Evolutionary conservation across 768 basidiomycete species (phyloP).

Genomic region (Chalciporus pseudorubinellus): DNA sequence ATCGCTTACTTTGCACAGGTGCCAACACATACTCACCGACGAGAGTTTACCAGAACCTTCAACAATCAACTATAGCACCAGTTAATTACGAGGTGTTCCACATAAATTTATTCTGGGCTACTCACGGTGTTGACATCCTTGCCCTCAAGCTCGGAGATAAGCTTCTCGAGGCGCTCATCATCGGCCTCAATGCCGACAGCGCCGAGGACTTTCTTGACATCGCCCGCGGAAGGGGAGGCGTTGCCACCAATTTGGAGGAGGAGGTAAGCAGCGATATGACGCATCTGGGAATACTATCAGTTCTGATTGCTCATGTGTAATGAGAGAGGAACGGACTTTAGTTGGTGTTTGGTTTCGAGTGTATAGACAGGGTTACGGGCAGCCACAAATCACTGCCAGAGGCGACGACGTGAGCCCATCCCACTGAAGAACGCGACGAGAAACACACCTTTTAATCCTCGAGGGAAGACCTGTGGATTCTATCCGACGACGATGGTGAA

Average conservation of each 20-base stretch:
- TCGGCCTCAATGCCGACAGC: slow-evolving; percentile 90
- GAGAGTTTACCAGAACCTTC: slow-evolving; percentile 92
- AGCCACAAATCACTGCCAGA: slow-evolving; percentile 88
- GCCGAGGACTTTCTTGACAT: slow-evolving; percentile 84
- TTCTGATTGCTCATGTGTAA: not conserved
- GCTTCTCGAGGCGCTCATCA: slow-evolving; percentile 70
- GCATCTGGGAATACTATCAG: slow-evolving; percentile 55
- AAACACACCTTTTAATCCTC: slow-evolving; percentile 72
- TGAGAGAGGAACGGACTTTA: slow-evolving; percentile 41
- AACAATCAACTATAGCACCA: slow-evolving; percentile 67
- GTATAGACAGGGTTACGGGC: slow-evolving; percentile 47
- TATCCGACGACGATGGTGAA: slow-evolving; percentile 59
- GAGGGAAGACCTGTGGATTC: slow-evolving; percentile 93
- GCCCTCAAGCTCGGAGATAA: slow-evolving; percentile 87
- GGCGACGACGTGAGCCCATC: slow-evolving; percentile 17
- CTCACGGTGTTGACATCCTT: slow-evolving; percentile 83
- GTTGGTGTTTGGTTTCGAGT: slow-evolving; percentile 28
- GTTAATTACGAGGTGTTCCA: not conserved
- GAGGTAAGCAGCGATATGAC: slow-evolving; percentile 93
- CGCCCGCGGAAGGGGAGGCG: slow-evolving; percentile 75
- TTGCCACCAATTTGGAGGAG: slow-evolving; percentile 96
- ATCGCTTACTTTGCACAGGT: slow-evolving; percentile 2
- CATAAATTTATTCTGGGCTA: slow-evolving; percentile 1
- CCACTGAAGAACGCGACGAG: not conserved
- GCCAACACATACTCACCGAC: slow-evolving; percentile 59